These are phyloP conservation scores for Cercospora citrullina DNA, from an alignment of 2,329 filamentous ascomycete species.

Conservation along the genomic window DNA sequence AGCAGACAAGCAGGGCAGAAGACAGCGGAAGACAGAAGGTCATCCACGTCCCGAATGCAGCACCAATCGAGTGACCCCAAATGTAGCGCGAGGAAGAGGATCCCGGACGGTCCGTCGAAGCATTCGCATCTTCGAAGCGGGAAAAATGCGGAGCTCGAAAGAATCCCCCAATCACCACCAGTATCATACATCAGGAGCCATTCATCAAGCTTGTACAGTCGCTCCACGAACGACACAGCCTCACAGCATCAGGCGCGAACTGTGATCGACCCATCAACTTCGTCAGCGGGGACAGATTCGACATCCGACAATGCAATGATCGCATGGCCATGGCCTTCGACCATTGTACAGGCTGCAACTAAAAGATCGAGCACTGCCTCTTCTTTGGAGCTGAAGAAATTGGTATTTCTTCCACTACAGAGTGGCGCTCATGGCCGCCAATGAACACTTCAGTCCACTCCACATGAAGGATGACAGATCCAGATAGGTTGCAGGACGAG, in stretches of 20 bases:
- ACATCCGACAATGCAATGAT: background rate
- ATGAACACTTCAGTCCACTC: too few relatives aligned
- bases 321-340: background rate
- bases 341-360: background rate
- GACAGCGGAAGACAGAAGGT: too few relatives aligned
- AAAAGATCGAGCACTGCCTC: background rate
- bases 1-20: too few relatives aligned
- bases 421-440: too few relatives aligned
- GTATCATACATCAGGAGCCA: background rate
- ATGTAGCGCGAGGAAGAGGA: background rate
- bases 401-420: too few relatives aligned
- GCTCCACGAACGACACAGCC: background rate
- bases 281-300: background rate
- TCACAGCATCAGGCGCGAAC: background rate
- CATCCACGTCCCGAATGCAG: background rate
- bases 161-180: background rate
- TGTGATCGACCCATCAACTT: background rate
- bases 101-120: background rate
- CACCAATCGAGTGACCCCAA: background rate
- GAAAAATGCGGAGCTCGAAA: background rate
- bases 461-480: too few relatives aligned
- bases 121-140: background rate
- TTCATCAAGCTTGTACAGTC: background rate
- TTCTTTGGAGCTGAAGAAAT: background rate
- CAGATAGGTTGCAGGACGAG: too few relatives aligned